phyloP scores from a whole-genome alignment of 495 filamentous ascomycete genomes.

The Aspergillus olivimuriae region DNA sequence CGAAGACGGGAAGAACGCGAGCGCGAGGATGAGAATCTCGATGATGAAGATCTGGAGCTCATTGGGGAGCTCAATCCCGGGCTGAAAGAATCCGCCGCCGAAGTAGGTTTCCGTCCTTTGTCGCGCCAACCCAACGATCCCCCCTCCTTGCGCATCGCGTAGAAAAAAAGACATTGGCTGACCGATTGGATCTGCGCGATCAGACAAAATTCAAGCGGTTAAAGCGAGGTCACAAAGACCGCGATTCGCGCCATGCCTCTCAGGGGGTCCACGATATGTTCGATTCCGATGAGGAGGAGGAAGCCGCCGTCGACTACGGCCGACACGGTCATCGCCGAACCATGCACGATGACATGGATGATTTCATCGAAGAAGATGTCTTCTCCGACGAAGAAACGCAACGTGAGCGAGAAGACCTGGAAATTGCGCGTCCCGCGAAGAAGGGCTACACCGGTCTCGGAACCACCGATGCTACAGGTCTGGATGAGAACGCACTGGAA shows the following conservation, averaged over 20 bases:
- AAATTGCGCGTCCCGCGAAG: constrained; percentile 68
- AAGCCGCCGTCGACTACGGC: constrained; percentile 49
- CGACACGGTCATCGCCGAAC: constrained; percentile 44
- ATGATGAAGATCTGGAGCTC: constrained; percentile 94
- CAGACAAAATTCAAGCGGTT: constrained; percentile 91
- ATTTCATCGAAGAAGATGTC: constrained; percentile 95
- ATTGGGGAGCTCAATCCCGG: constrained; percentile 74
- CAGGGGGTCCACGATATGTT: constrained; percentile 86
- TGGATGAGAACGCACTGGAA: constrained; percentile 86
- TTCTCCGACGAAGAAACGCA: constrained; percentile 80
- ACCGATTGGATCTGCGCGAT: constrained; percentile 2
- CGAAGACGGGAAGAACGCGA: constrained; percentile 64
- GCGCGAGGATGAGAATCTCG: constrained; percentile 81
- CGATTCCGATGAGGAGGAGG: constrained; percentile 84
- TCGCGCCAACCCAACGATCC: background rate
- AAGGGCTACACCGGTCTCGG: constrained; percentile 53
- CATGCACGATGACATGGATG: constrained; percentile 82
- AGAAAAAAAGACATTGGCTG: too few species aligned
- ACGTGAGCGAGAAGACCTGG: constrained; percentile 75
- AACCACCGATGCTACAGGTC: constrained; percentile 60
- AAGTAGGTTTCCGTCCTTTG: constrained; percentile 42
- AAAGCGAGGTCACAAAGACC: constrained; percentile 84
- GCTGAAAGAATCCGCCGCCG: constrained; percentile 53
- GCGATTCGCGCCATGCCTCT: constrained; percentile 48
- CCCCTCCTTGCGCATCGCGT: too few species aligned